Conservation (phyloP, 75 land plant genomes). For the Selaginella moellendorffii region DNA sequence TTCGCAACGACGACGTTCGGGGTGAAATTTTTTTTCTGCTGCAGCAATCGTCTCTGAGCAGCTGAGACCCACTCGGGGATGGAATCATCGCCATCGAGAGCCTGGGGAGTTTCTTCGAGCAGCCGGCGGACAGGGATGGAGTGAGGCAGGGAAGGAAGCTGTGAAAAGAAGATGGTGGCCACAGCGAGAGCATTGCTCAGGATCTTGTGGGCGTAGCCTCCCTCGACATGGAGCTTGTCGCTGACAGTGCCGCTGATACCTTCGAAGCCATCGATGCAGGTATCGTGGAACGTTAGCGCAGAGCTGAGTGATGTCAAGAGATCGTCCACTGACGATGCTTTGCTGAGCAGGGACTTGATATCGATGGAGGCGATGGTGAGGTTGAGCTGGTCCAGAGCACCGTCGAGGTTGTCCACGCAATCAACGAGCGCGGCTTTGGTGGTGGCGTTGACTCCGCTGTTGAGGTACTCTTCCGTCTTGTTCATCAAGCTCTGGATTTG, state of each 20-base stretch:
- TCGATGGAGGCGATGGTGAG: neutral
- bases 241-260: neutral
- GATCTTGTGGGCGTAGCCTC: neutral
- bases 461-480: neutral
- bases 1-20: slow-evolving; percentile 6
- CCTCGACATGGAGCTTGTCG: neutral
- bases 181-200: slow-evolving; percentile 4
- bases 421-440: neutral
- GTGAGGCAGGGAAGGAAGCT: neutral
- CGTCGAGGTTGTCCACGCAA: neutral
- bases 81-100: neutral
- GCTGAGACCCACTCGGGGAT: slow-evolving; percentile 32
- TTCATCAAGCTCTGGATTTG: neutral
- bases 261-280: neutral
- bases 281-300: neutral
- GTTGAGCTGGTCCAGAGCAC: neutral
- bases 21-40: neutral
- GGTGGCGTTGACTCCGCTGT: neutral
- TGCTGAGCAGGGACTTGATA: neutral
- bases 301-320: neutral
- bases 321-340: neutral
- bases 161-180: neutral
- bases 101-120: neutral
- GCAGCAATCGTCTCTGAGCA: slow-evolving; percentile 21
- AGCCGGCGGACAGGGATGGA: neutral